phyloP scores from a whole-genome alignment of 2,329 filamentous ascomycete genomes.

The Pleoardoris graminearum region DNA sequence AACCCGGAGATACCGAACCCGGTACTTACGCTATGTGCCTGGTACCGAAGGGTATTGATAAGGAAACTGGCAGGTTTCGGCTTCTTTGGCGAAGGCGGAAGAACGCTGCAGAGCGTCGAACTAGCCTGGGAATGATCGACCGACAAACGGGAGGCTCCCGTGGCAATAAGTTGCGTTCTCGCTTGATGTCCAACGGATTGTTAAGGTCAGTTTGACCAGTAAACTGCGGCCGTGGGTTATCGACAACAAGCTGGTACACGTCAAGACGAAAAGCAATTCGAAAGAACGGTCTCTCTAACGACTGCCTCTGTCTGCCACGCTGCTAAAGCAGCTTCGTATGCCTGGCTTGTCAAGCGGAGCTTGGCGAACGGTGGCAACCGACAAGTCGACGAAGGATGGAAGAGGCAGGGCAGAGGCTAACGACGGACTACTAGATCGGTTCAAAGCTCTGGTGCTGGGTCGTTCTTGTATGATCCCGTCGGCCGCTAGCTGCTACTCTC shows the following conservation, averaged over 20 bases:
- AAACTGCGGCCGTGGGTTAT: slow-evolving; percentile 14
- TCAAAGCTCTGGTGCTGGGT: slow-evolving; percentile 18
- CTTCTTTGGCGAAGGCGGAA: slow-evolving; percentile 9
- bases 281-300: slow-evolving; percentile 6
- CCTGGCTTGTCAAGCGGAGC: not conserved
- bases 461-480: slow-evolving; percentile 20
- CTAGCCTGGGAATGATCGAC: slow-evolving; percentile 16
- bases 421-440: slow-evolving; percentile 17
- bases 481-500: slow-evolving; percentile 28
- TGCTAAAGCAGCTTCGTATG: not conserved
- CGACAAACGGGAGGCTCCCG: slow-evolving; percentile 31
- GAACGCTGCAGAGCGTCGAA: slow-evolving; percentile 16
- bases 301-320: not conserved
- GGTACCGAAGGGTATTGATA: not conserved
- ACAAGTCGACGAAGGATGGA: not conserved
- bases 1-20: not conserved
- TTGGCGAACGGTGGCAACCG: not conserved
- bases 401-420: slow-evolving; percentile 15
- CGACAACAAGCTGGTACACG: slow-evolving; percentile 24
- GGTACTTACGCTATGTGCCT: slow-evolving; percentile 20
- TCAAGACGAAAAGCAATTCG: slow-evolving; percentile 6
- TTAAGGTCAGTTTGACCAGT: slow-evolving; percentile 21
- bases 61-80: not conserved
- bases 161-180: slow-evolving; percentile 24
- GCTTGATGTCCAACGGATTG: slow-evolving; percentile 29